phyloP scores from a whole-genome alignment of 2,329 filamentous ascomycete genomes.

The Fusarium pseudoanthophilum region DNA sequence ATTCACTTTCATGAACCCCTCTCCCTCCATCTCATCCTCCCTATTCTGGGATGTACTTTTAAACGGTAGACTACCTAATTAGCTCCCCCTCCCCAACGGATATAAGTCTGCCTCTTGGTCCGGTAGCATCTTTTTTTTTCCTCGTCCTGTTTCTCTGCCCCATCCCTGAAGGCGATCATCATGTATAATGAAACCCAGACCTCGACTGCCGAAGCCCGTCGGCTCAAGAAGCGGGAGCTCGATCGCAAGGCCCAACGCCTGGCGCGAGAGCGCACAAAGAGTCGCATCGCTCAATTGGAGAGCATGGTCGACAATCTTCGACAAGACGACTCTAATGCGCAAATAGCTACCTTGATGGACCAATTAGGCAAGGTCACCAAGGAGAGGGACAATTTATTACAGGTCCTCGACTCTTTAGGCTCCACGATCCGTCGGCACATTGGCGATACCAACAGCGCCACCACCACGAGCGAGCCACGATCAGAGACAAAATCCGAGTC shows the following conservation, averaged over 20 bases:
- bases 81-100: neutral
- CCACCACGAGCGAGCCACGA: neutral
- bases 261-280: slow-evolving; percentile 48
- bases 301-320: slow-evolving; percentile 43
- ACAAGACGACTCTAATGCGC: slow-evolving; percentile 40
- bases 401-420: slow-evolving; percentile 27
- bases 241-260: slow-evolving; percentile 48
- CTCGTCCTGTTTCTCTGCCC: neutral
- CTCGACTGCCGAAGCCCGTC: slow-evolving; percentile 26
- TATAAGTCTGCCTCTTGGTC: neutral
- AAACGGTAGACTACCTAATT: neutral
- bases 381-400: slow-evolving; percentile 38
- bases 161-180: slow-evolving; percentile 24
- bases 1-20: neutral
- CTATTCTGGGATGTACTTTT: neutral
- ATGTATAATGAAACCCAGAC: slow-evolving; percentile 20
- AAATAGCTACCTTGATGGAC: slow-evolving; percentile 41
- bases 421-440: slow-evolving; percentile 33
- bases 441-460: neutral
- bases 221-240: slow-evolving; percentile 47
- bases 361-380: slow-evolving; percentile 41
- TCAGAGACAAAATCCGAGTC: neutral
- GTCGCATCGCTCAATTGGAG: slow-evolving; percentile 47
- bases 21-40: neutral
- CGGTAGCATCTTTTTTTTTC: neutral